Conservation (phyloP, 495 filamentous ascomycete genomes). For the Jackrogersella multiformis region DNA sequence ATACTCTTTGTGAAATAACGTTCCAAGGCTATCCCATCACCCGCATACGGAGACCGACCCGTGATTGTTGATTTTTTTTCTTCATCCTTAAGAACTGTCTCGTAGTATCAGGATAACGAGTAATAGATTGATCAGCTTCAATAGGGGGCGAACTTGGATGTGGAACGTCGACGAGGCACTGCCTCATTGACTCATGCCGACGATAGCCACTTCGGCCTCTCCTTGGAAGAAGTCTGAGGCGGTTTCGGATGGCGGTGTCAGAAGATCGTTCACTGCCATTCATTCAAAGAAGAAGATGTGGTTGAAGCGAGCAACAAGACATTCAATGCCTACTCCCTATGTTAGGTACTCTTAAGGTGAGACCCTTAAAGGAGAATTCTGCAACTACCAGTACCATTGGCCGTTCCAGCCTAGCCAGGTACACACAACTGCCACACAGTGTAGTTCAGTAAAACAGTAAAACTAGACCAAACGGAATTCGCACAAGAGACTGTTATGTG, state of each 20-base stretch:
- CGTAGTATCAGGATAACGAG: slow-evolving; percentile 17
- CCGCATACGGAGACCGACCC: slow-evolving; percentile 30
- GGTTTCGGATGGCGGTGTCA: neutral
- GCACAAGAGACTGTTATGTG: slow-evolving; percentile 5
- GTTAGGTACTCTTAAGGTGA: slow-evolving; percentile 5
- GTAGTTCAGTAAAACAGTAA: slow-evolving; percentile 20
- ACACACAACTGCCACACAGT: slow-evolving; percentile 17
- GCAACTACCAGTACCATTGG: slow-evolving; percentile 5
- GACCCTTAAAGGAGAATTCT: slow-evolving; percentile 10
- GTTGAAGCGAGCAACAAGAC: neutral
- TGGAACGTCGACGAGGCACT: slow-evolving; percentile 26
- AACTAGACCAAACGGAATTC: neutral
- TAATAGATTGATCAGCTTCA: slow-evolving; percentile 15
- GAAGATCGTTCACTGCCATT: neutral
- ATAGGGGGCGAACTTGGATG: neutral
- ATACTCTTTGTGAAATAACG: slow-evolving; percentile 15
- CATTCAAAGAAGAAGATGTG: slow-evolving; percentile 3
- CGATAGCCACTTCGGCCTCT: slow-evolving; percentile 36
- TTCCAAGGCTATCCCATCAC: slow-evolving; percentile 28
- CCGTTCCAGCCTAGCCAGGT: neutral
- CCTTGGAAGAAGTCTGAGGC: slow-evolving; percentile 1
- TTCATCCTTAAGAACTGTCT: slow-evolving; percentile 20
- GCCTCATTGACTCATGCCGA: slow-evolving; percentile 42
- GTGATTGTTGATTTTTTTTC: slow-evolving; percentile 29
- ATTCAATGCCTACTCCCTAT: neutral